Conservation (phyloP, 108 stramenopile genomes). For the Skeletonema marinoi region DNA sequence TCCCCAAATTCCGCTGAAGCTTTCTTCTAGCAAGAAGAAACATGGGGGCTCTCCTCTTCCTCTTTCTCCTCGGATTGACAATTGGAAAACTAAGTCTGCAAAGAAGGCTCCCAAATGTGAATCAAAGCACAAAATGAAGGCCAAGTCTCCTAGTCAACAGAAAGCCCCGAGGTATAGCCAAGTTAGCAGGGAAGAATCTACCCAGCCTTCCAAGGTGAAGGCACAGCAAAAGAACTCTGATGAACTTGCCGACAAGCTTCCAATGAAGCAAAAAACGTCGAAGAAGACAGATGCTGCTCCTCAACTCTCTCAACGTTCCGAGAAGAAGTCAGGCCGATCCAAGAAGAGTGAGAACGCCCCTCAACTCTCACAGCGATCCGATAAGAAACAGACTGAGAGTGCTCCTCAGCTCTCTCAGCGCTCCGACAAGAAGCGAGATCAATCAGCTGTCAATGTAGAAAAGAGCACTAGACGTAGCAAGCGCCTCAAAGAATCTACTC, state of each 20-base stretch:
- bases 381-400: background rate
- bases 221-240: background rate
- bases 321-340: too few relatives aligned
- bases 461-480: constrained; percentile 7
- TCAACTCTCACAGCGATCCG: background rate
- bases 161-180: background rate
- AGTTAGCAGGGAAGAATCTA: background rate
- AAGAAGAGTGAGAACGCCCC: too few relatives aligned
- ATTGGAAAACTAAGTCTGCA: background rate
- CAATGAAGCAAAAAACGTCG: background rate
- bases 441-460: background rate
- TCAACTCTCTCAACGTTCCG: too few relatives aligned
- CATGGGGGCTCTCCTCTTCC: background rate
- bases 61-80: background rate
- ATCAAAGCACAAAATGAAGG: background rate
- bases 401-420: background rate
- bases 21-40: background rate
- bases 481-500: constrained; percentile 1
- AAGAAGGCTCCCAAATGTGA: background rate
- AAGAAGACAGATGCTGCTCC: background rate
- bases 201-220: background rate
- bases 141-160: background rate
- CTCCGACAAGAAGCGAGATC: background rate
- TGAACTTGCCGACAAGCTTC: background rate
- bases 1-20: background rate